Percentiles rank a stretch among this genome's conserved stretches.
These are phyloP conservation scores for Chalciporus pseudorubinellus DNA, from an alignment of 768 basidiomycete species.

Conservation along the genomic window DNA sequence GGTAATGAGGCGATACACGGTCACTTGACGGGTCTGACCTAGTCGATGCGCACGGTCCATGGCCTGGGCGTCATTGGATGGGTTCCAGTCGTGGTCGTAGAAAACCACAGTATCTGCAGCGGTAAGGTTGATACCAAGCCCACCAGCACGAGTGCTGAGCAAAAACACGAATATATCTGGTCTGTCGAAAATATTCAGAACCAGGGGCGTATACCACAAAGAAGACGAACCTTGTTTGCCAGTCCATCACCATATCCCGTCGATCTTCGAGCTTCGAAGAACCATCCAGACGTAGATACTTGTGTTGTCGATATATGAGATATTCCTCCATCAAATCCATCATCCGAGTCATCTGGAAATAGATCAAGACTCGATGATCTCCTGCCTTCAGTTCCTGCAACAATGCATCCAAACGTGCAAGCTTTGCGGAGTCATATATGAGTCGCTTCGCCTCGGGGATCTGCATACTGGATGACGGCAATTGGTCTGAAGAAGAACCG, in stretches of 20 bases:
- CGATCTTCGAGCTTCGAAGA: conserved; percentile 94
- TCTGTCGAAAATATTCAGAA: conserved; percentile 9
- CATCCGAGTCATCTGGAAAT: conserved; percentile 99
- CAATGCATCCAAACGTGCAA: conserved; percentile 85
- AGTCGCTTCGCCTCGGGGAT: conserved; percentile 94
- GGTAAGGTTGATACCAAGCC: conserved; percentile 94
- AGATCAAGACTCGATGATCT: conserved; percentile 91
- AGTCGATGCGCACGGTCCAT: conserved; percentile 98
- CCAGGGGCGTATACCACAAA: background rate
- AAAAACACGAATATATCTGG: conserved; percentile 96
- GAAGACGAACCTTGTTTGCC: conserved; percentile 84
- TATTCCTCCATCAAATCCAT: conserved; percentile 99
- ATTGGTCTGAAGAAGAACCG: conserved; percentile 64
- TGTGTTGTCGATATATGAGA: conserved; percentile 93
- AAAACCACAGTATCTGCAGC: conserved; percentile 45
- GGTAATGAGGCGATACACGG: conserved; percentile 92
- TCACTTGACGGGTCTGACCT: conserved; percentile 95
- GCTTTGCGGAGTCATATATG: conserved; percentile 95
- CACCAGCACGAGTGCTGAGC: conserved; percentile 92
- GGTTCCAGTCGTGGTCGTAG: conserved; percentile 50
- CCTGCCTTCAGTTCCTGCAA: conserved; percentile 88
- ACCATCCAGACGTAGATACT: conserved; percentile 90
- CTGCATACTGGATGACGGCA: conserved; percentile 81
- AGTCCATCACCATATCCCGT: conserved; percentile 98
- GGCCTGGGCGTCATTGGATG: conserved; percentile 95